phyloP scores from a whole-genome alignment of 257 asterid genomes.

The Gynochthodes officinalis region DNA sequence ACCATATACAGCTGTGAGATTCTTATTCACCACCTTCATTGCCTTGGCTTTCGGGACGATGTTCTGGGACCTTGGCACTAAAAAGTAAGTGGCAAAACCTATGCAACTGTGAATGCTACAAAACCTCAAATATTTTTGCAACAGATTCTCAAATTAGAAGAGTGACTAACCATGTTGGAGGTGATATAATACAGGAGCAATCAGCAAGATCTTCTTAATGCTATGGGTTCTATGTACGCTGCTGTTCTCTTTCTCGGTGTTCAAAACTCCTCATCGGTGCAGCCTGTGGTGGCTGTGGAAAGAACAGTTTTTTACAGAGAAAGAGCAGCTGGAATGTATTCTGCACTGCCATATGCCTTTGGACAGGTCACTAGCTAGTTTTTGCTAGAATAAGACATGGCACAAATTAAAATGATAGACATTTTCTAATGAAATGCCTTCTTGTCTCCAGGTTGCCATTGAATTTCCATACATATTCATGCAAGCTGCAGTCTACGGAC shows the following conservation, averaged over 20 bases:
- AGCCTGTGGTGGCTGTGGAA: conserved; percentile 77
- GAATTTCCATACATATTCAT: conserved; percentile 57
- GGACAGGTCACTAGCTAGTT: conserved; percentile 40
- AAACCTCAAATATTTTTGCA: neutral
- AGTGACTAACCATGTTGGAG: conserved; percentile 8
- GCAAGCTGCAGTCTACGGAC: conserved; percentile 47
- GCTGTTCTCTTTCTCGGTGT: conserved; percentile 55
- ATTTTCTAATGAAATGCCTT: neutral
- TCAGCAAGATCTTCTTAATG: conserved; percentile 52
- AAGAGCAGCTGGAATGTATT: conserved; percentile 84
- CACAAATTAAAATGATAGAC: neutral
- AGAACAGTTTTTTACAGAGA: conserved; percentile 79
- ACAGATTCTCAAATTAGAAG: neutral
- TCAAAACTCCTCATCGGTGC: conserved; percentile 62
- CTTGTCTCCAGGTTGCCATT: conserved; percentile 43
- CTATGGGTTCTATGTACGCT: conserved; percentile 73
- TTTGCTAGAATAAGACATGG: neutral
- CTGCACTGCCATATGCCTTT: conserved; percentile 78
- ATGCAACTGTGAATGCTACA: too few species aligned
- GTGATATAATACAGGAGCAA: conserved; percentile 28
- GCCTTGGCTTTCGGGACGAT: conserved; percentile 68
- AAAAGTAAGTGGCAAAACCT: conserved; percentile 33
- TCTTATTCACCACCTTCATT: conserved; percentile 50
- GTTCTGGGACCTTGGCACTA: conserved; percentile 72
- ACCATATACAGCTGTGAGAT: conserved; percentile 68